These are phyloP conservation scores for Pelargonium australe DNA, from an alignment of 441 rosid genomes.

Conservation along the genomic window DNA sequence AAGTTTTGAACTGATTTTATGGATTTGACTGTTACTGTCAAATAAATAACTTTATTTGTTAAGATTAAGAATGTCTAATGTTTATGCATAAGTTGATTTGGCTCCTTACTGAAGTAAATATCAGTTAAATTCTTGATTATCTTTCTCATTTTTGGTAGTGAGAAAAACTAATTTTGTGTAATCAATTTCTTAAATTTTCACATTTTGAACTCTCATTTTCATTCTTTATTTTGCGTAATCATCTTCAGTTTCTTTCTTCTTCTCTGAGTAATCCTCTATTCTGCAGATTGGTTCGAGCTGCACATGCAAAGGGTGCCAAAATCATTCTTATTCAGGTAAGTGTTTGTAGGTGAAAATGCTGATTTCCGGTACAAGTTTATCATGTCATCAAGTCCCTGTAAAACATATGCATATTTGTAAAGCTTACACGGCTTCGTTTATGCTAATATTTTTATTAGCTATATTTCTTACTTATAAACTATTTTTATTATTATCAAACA, in stretches of 20 bases:
- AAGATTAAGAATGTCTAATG: background rate
- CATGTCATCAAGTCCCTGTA: background rate
- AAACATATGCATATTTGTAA: background rate
- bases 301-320: slow-evolving; percentile 65
- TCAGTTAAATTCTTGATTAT: background rate
- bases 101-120: background rate
- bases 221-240: background rate
- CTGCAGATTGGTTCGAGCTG: slow-evolving; percentile 62
- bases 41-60: background rate
- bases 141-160: background rate
- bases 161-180: too few species aligned
- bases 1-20: background rate
- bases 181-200: too few species aligned
- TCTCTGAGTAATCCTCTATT: background rate
- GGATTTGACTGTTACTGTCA: background rate
- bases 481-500: too few species aligned
- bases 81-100: background rate
- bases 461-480: background rate
- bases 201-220: too few species aligned
- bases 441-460: background rate
- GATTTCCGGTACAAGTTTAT: background rate
- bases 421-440: background rate
- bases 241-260: too few species aligned
- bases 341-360: background rate
- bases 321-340: slow-evolving; percentile 72